Evolutionary conservation across 2,329 filamentous ascomycete species (phyloP).

Genomic region (Penicillium sp.): DNA sequence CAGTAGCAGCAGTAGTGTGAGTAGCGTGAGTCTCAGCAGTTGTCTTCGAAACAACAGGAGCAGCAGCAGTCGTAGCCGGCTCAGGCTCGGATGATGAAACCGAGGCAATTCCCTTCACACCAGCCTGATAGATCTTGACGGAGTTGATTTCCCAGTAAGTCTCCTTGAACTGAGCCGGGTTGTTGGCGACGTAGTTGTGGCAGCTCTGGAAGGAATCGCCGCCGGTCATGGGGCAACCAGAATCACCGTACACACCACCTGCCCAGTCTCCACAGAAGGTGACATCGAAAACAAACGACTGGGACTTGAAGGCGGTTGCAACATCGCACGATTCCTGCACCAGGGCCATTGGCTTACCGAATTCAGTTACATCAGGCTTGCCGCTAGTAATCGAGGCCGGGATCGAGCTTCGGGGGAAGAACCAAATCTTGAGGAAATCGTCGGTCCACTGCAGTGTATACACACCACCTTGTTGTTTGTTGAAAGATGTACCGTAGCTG

Average conservation of each 20-base stretch:
- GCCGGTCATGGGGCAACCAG: constrained; percentile 57
- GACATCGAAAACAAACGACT: constrained; percentile 51
- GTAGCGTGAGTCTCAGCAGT: neutral
- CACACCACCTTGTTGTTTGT: constrained; percentile 49
- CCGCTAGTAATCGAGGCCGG: constrained; percentile 47
- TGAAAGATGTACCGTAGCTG: constrained; percentile 57
- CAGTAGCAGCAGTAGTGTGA: neutral
- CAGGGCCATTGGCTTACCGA: constrained; percentile 48
- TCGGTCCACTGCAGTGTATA: constrained; percentile 52
- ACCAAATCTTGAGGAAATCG: constrained; percentile 53
- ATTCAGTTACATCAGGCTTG: constrained; percentile 47
- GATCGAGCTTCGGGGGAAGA: constrained; percentile 48
- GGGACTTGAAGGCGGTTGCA: constrained; percentile 40
- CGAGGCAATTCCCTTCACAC: constrained; percentile 14
- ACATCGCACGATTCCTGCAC: constrained; percentile 46
- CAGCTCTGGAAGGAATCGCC: constrained; percentile 64
- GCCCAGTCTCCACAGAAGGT: constrained; percentile 60
- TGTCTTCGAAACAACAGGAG: neutral
- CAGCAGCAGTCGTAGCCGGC: neutral
- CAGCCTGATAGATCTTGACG: constrained; percentile 61
- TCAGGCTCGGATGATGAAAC: constrained; percentile 4
- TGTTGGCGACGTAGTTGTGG: constrained; percentile 67
- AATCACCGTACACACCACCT: constrained; percentile 50
- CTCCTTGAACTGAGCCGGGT: constrained; percentile 68
- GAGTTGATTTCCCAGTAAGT: constrained; percentile 78